These are phyloP conservation scores for Fragilaria radians DNA, from an alignment of 108 stramenopile genomes.

Conservation along the genomic window DNA sequence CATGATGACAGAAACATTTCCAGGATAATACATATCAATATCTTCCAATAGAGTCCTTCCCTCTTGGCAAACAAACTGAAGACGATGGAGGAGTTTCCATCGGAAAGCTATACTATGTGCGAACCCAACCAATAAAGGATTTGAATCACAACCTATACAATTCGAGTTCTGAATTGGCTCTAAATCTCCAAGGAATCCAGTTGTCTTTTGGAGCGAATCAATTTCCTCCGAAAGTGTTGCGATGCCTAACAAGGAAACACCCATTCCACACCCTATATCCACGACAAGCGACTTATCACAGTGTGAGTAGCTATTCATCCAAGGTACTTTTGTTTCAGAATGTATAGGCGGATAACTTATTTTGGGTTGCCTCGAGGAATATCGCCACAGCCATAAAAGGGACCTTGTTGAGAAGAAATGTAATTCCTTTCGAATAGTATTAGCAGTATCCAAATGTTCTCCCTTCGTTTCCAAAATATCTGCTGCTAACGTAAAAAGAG, in stretches of 20 bases:
- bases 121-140: slow-evolving; percentile 48
- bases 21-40: slow-evolving; percentile 45
- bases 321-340: too few species aligned
- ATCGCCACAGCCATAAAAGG: slow-evolving; percentile 13
- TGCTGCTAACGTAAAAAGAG: slow-evolving; percentile 18
- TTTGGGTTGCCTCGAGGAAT: slow-evolving; percentile 10
- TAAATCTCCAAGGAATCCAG: slow-evolving; percentile 4
- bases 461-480: slow-evolving; percentile 2
- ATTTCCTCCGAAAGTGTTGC: slow-evolving; percentile 6
- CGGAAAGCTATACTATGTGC: slow-evolving; percentile 39
- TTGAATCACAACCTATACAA: slow-evolving; percentile 69
- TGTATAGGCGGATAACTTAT: background rate
- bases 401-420: background rate
- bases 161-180: slow-evolving; percentile 54
- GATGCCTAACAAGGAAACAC: slow-evolving; percentile 59
- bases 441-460: background rate
- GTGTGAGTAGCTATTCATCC: too few species aligned
- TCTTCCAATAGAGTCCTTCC: slow-evolving; percentile 41
- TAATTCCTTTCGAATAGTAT: background rate
- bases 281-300: too few species aligned
- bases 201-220: background rate
- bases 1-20: slow-evolving; percentile 34
- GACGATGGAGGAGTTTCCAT: slow-evolving; percentile 26
- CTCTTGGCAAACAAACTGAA: slow-evolving; percentile 42
- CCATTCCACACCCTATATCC: slow-evolving; percentile 77